Percentiles rank a stretch among this genome's conserved stretches.
phyloP scores from a whole-genome alignment of 331 rosid species.

The Malus hybrid region DNA sequence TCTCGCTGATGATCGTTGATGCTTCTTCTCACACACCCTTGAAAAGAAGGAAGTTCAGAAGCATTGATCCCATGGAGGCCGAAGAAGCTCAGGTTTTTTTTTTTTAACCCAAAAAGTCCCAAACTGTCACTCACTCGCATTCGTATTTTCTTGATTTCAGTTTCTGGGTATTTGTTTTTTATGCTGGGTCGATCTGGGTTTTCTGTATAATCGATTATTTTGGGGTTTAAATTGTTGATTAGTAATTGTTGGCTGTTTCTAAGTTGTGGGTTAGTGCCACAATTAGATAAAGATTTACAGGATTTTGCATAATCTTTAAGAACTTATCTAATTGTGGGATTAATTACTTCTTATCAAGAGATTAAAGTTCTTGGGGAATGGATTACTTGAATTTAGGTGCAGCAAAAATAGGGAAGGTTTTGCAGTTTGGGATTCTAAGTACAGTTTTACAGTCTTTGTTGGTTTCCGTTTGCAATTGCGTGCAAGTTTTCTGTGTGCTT shows the following conservation, averaged over 20 bases:
- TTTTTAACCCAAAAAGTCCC: neutral
- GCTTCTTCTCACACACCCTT: constrained; percentile 22
- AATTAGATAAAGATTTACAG: too few species aligned
- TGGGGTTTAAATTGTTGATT: constrained; percentile 5
- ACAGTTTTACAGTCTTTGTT: neutral
- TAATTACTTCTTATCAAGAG: neutral
- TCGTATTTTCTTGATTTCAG: neutral
- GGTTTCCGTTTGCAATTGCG: neutral
- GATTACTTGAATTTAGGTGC: neutral
- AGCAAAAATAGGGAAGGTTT: neutral
- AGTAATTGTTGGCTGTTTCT: neutral
- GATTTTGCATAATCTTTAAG: neutral
- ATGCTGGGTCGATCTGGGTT: constrained; percentile 28
- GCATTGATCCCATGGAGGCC: constrained; percentile 41
- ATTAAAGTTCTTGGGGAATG: neutral
- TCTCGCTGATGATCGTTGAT: constrained; percentile 46
- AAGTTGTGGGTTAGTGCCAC: constrained; percentile 6
- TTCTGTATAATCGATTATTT: neutral
- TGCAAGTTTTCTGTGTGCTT: neutral
- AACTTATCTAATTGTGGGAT: neutral
- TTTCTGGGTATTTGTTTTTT: neutral
- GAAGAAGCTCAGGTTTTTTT: constrained; percentile 49
- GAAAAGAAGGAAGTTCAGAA: constrained; percentile 52
- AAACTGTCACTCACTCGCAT: neutral
- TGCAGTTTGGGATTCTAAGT: neutral